Conservation (phyloP, 2,329 filamentous ascomycete species). For the Eutypella sp. region DNA sequence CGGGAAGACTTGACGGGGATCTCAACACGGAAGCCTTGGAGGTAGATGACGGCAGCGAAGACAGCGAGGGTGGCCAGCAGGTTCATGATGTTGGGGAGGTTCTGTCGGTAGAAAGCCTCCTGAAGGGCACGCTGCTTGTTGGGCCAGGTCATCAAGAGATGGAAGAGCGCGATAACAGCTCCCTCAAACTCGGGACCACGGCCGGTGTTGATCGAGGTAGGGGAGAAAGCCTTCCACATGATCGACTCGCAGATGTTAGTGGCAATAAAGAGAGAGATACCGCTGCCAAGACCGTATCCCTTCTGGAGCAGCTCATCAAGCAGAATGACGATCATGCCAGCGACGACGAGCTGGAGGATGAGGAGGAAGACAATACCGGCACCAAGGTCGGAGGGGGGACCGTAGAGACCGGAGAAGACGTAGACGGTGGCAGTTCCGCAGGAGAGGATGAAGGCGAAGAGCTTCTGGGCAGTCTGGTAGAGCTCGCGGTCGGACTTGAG, state of each 20-base stretch:
- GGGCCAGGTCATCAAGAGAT: slow-evolving; percentile 95
- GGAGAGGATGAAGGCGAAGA: slow-evolving; percentile 94
- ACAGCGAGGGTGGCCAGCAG: slow-evolving; percentile 86
- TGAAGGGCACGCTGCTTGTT: slow-evolving; percentile 98
- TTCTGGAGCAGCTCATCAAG: slow-evolving; percentile 99
- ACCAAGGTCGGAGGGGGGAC: slow-evolving; percentile 91
- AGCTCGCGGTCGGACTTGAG: slow-evolving; percentile 99
- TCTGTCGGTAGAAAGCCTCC: slow-evolving; percentile 99
- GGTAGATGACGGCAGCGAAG: slow-evolving; percentile 98
- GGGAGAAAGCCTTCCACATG: slow-evolving; percentile 99
- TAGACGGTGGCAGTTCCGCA: slow-evolving; percentile 97
- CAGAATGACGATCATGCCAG: slow-evolving; percentile 97
- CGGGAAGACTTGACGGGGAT: slow-evolving; percentile 99
- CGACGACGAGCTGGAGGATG: slow-evolving; percentile 95
- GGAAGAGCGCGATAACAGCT: slow-evolving; percentile 95
- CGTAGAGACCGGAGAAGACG: slow-evolving; percentile 97
- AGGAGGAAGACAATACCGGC: slow-evolving; percentile 97
- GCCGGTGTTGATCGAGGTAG: slow-evolving; percentile 98
- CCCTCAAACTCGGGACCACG: slow-evolving; percentile 99
- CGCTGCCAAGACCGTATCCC: slow-evolving; percentile 96
- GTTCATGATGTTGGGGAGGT: slow-evolving; percentile 99
- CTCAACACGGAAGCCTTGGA: slow-evolving; percentile 98
- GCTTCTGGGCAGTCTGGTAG: slow-evolving; percentile 99
- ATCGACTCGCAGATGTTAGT: slow-evolving; percentile 99
- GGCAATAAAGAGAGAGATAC: slow-evolving; percentile 98